Evolutionary conservation across 2,329 filamentous ascomycete species (phyloP), one percentile per base, ranked within the genome.

Genomic region (Acrodontium crateriforme): DNA sequence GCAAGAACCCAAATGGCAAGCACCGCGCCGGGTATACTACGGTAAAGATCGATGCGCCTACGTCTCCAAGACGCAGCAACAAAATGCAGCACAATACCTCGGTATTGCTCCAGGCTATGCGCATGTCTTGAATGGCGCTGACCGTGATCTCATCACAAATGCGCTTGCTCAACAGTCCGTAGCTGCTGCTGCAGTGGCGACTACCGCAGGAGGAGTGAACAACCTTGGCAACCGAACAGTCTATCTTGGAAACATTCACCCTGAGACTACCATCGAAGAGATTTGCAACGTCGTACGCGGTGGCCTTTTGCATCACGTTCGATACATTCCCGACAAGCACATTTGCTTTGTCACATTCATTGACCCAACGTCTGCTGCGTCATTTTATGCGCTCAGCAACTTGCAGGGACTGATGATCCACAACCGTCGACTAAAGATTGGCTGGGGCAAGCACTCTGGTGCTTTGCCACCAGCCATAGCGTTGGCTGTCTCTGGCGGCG

Each of bases 311-410:
- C 89, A 98, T 56, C 89, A 98, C 56, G 92, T 98, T 55, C 83
- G 89, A 44, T 98, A 95, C 60, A 98, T 98, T 46, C 89, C 89
- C 5, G 89, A 98, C 63, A 98, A 98, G 71, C 89, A 98, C 60
- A 98, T 98, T 45, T 98, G 89, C 67, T 98, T 98, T 52, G 89
- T 98, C 32, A 98, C 89, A 2, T 98, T 98, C 59, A 95, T 98
- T 55, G 89, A 98, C 50, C 89, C 89, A 6, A 98, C 89, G 14
- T 91, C 89, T 3, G 89, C 89, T 14, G 89, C 89, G 21, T 94
- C 87, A 1, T 98, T 98, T 64, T 98, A 94, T 47, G 89, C 89
- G 22, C 65, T 98, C 35, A 94, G 85, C 69, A 95, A 95, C 59
- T 66, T 98, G 16, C 89, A 98, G 54, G 89, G 89, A 14, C 63